Evolutionary conservation across 2,329 filamentous ascomycete genomes (phyloP), one percentile per base, ranked within the genome.

Genomic region (Ceratocystis huliohia): DNA sequence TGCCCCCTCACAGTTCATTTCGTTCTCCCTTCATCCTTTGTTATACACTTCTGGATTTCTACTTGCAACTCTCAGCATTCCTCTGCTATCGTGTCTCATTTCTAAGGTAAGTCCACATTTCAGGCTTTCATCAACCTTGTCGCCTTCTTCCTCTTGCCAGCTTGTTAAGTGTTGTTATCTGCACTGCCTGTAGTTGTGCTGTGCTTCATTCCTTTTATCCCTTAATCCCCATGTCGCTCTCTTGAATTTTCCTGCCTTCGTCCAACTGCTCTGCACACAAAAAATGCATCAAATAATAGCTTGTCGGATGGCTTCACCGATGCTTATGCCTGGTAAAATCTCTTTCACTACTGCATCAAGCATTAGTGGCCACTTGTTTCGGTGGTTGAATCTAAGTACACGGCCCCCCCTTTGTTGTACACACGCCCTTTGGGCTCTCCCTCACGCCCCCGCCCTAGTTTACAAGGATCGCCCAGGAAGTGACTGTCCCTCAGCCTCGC

Each of bases 401-500:
- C 53, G 53, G 28, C 53, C 53, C 28, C 15, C 17, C 17, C 6
- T 22, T 22, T 57, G 17, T n/a, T 53, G n/a, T 53, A 15, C 5
- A 1, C 53, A 33, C 28, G 22, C 53, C 22, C 22, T 30, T 57
- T 7, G 53, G 53, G 53, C 53, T 22, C 30, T 57, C 28, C 28
- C 53, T 57, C 53, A 33, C 53, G 17, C 53, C 53, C n/a, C 13
- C 3, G 8, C 20, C 53, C 53, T 30, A 7, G 53, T 57, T 28
- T 30, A 8, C 53, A 28, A 22, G 53, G 53, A 57, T 57, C 53
- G 28, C 28, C 53, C 53, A 57, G 22, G 22, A 33, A 17, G 28
- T 30, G 25, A 25, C 53, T 57, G 53, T 30, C 53, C 53, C 53
- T 57, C 53, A 57, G 53, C 53, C 53, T 57, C 53, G 53, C 53